These are phyloP conservation scores for Oemleria cerasiformis DNA, from an alignment of 306 rosid species.

Conservation along the genomic window DNA sequence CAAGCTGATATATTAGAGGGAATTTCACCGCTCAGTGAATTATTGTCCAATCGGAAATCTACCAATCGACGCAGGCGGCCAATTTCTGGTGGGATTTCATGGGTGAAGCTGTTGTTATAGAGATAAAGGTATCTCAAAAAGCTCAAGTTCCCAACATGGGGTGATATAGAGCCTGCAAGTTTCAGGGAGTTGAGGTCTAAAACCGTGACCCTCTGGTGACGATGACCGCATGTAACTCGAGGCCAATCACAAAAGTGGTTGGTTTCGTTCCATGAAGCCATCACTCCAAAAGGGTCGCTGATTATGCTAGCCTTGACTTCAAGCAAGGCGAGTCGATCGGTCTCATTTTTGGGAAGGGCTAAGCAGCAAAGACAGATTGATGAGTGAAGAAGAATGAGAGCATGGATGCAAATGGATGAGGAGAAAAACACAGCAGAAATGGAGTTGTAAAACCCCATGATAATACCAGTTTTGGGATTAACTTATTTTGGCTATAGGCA, in stretches of 20 bases:
- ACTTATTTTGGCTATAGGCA: too few relatives aligned
- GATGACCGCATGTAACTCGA: background rate
- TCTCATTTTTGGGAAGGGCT: background rate
- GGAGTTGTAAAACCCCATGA: background rate
- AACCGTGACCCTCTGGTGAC: background rate
- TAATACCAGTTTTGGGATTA: too few relatives aligned
- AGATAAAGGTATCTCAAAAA: too few relatives aligned
- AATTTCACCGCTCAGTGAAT: too few relatives aligned
- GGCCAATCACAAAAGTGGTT: constrained; percentile 1
- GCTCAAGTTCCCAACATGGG: too few relatives aligned
- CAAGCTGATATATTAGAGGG: background rate
- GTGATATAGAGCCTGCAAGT: constrained; percentile 10
- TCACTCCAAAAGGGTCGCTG: background rate
- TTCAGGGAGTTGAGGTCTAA: background rate
- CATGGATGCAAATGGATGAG: background rate
- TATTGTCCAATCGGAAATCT: too few relatives aligned
- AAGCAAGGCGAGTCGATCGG: constrained; percentile 2
- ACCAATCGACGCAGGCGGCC: too few relatives aligned
- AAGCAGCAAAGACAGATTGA: background rate
- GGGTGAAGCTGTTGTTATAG: too few relatives aligned
- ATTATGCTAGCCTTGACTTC: constrained; percentile 4
- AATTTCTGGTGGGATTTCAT: too few relatives aligned
- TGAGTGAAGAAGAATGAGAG: background rate
- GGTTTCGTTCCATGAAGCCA: constrained; percentile 10
- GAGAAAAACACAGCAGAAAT: background rate